Percentiles rank a stretch among this genome's conserved stretches.
phyloP scores from a whole-genome alignment of 2,329 filamentous ascomycete species.

The Alternaria burnsii region DNA sequence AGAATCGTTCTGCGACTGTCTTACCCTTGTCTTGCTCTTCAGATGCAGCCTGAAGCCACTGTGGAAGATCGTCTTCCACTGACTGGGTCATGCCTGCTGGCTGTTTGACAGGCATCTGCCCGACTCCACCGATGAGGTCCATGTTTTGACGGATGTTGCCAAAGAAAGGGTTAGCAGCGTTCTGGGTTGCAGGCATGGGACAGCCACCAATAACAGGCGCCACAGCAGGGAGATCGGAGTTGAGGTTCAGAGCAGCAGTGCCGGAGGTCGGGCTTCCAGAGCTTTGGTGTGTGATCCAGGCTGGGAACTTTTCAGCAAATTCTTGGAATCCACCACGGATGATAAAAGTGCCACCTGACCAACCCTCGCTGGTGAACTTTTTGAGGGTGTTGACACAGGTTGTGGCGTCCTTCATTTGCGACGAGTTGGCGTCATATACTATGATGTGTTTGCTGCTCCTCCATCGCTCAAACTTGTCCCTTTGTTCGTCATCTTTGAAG shows the following conservation, averaged over 20 bases:
- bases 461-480: conserved; percentile 80
- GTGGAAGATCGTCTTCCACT: conserved; percentile 67
- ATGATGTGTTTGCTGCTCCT: conserved; percentile 76
- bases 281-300: conserved; percentile 61
- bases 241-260: conserved; percentile 33
- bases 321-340: conserved; percentile 82
- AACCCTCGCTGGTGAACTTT: conserved; percentile 89
- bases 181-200: conserved; percentile 74
- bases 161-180: conserved; percentile 87
- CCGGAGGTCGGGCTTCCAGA: conserved; percentile 36
- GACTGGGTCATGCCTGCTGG: conserved; percentile 62
- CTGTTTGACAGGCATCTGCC: conserved; percentile 73
- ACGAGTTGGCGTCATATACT: conserved; percentile 83
- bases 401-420: conserved; percentile 79
- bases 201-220: conserved; percentile 90
- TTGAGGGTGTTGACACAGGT: conserved; percentile 87
- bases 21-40: conserved; percentile 77
- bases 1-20: conserved; percentile 80
- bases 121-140: conserved; percentile 91
- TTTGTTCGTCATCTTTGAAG: conserved; percentile 76
- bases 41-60: conserved; percentile 78
- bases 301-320: conserved; percentile 73
- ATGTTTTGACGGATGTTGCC: conserved; percentile 96
- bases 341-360: conserved; percentile 75
- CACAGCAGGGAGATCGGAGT: conserved; percentile 58